phyloP scores from a whole-genome alignment of 129 eudicot species.

The Centaurea solstitialis region DNA sequence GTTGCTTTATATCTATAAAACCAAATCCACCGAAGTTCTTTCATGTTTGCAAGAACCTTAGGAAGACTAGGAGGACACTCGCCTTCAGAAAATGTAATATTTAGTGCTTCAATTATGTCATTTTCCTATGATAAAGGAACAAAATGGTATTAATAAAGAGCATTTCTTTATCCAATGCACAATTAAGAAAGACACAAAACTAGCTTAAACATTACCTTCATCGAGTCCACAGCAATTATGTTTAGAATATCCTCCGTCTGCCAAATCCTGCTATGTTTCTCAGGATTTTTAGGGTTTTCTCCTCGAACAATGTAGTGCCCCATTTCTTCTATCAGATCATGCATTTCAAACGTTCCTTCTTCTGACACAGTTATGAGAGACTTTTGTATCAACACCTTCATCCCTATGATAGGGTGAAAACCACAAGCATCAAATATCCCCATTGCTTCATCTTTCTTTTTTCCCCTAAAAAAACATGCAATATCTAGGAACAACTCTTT shows the following conservation, averaged over 20 bases:
- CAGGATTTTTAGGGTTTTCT: neutral
- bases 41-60: neutral
- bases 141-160: neutral
- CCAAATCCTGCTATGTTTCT: neutral
- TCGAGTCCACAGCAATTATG: neutral
- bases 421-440: neutral
- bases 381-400: neutral
- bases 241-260: neutral
- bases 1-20: neutral
- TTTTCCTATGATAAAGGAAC: neutral
- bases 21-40: neutral
- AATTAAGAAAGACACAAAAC: too few species aligned
- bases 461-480: conserved; percentile 7
- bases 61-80: neutral
- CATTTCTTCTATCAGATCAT: neutral
- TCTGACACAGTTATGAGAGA: neutral
- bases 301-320: neutral
- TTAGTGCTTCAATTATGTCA: neutral
- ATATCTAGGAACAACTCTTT: conserved; percentile 28
- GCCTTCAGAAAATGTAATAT: too few species aligned
- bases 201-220: neutral
- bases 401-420: neutral
- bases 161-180: too few species aligned
- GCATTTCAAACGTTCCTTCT: neutral
- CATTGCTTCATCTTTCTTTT: neutral